Evolutionary conservation across 495 filamentous ascomycete genomes (phyloP).

Genomic region (Massariosphaeria phaeospora): DNA sequence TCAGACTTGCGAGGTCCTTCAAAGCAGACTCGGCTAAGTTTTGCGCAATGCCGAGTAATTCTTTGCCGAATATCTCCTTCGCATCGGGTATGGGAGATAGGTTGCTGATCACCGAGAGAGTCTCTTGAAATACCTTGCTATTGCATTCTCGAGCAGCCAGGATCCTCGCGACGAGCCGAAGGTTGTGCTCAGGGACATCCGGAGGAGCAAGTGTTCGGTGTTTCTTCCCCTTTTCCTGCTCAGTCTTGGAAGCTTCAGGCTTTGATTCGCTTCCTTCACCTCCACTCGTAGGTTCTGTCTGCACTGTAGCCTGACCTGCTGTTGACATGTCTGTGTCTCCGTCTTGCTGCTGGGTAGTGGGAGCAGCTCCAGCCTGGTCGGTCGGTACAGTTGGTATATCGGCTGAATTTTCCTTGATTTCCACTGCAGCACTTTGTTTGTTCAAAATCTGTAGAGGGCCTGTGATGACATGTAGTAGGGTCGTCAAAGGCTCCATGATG

Average conservation of each 20-base stretch:
- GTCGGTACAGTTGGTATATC: not conserved
- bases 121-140: constrained; percentile 94
- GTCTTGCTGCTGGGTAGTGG: constrained; percentile 29
- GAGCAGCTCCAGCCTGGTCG: not conserved
- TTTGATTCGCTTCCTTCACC: constrained; percentile 34
- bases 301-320: constrained; percentile 17
- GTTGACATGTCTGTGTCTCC: constrained; percentile 38
- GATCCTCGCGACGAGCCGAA: constrained; percentile 90
- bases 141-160: constrained; percentile 93
- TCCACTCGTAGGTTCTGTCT: constrained; percentile 27
- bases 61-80: constrained; percentile 82
- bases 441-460: constrained; percentile 79
- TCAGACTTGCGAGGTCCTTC: constrained; percentile 76
- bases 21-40: constrained; percentile 77
- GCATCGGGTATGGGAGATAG: constrained; percentile 88
- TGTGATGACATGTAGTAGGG: constrained; percentile 80
- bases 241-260: constrained; percentile 34
- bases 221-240: constrained; percentile 54
- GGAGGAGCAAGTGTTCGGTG: constrained; percentile 72
- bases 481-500: constrained; percentile 91
- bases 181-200: constrained; percentile 80
- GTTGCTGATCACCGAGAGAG: constrained; percentile 95
- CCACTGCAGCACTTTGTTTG: constrained; percentile 59
- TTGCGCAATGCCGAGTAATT: constrained; percentile 82
- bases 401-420: constrained; percentile 51